Percentiles rank a stretch among this genome's conserved stretches.
Conservation (phyloP, 495 filamentous ascomycete genomes). For the Xeromyces bisporus region DNA sequence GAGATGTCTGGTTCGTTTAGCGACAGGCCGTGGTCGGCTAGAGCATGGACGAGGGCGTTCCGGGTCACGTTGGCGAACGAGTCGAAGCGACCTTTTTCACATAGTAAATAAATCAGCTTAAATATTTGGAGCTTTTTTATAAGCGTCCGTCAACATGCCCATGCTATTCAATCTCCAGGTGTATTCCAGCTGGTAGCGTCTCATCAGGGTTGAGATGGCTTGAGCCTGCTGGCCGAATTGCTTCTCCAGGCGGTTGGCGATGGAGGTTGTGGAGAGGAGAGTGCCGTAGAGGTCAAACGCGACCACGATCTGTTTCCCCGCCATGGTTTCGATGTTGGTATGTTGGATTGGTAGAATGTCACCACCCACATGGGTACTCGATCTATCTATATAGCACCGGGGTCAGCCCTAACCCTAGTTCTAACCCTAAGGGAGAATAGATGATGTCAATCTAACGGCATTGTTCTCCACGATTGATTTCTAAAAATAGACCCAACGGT, state of each 20-base stretch:
- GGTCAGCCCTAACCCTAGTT: no score
- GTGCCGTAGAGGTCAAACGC: slow-evolving; percentile 70
- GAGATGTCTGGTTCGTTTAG: slow-evolving; percentile 26
- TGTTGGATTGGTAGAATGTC: no score
- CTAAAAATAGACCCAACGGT: no score
- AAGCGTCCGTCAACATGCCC: no score
- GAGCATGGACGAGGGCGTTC: slow-evolving; percentile 45
- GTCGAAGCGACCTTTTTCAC: slow-evolving; percentile 46
- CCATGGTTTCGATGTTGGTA: no score
- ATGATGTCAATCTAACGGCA: no score
- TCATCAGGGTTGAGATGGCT: slow-evolving; percentile 38
- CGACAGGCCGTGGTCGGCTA: slow-evolving; percentile 33
- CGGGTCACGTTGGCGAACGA: slow-evolving; percentile 49
- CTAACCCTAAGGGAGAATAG: no score
- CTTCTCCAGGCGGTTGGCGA: slow-evolving; percentile 34
- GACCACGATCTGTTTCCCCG: slow-evolving; percentile 23
- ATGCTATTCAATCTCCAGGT: slow-evolving; percentile 73
- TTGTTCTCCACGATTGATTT: no score
- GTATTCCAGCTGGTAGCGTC: slow-evolving; percentile 59
- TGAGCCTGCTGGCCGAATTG: slow-evolving; percentile 35
- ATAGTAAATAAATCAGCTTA: slow-evolving; percentile 1
- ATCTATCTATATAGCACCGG: no score
- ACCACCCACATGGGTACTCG: no score
- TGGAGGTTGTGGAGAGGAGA: slow-evolving; percentile 51
- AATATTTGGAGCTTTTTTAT: no score